Base-by-base conservation (phyloP, 2,329 filamentous ascomycete species). In the Calonectria leucothoes region DNA sequence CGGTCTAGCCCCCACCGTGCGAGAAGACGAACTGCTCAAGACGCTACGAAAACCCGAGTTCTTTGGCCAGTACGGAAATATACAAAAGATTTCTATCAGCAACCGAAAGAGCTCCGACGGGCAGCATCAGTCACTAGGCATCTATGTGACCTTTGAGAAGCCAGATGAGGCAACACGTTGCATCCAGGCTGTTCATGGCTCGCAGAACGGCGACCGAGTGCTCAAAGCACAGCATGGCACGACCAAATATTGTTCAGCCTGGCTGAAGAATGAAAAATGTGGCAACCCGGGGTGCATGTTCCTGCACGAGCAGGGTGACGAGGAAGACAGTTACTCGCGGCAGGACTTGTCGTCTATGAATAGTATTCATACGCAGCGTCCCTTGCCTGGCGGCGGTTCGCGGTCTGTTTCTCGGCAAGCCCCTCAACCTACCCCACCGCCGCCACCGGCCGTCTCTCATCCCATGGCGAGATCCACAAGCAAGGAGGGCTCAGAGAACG, bases 201-300 rank as follows among this genome's bases (percentile, higher is more conserved):
- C 96, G 2, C 91, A 94, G 74, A 98, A 99, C 81, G 95, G 95
- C 66, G 97, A 98, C 75, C 90, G 96, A 65, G 89, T 95, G 17
- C 86, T 99, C 25, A 93, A 95, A 87, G 96, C 91, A 5, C 93
- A 92, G 81, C 85, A 92, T 67, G 97, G 97, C 29, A 99, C 97
- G 0, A 99, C 97, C 6, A 99, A 99, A 83, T 99, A 99, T 84
- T 99, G 97, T 84, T 99, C 97, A 0, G 96, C 97, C 5, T 99
- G 97, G 88, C 89, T 99, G 23, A 94, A 97, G 71, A 95, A 97
- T 78, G 97, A 99, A 84, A 94, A 93, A 77, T 99, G 97, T 85
- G 95, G 94, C 70, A 99, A 99, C 81, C 93, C 96, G 66, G 96
- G 97, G 75, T 99, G 97, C 87, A 99, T 98, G 91, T 99, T 99